Conservation (phyloP, 768 basidiomycete genomes). For the Pulveroboletus sp. region DNA sequence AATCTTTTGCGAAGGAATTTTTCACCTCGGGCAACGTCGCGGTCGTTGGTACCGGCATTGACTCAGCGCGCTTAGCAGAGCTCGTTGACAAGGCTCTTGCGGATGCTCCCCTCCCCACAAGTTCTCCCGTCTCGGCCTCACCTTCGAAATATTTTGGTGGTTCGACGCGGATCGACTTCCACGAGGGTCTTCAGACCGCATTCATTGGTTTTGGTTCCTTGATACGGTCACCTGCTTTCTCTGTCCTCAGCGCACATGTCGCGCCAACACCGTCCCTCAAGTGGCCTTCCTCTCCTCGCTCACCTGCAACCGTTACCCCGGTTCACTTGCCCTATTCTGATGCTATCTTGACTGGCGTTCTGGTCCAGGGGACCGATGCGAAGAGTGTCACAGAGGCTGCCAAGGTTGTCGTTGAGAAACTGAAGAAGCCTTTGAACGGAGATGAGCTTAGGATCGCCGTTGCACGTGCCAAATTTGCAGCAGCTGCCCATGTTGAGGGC, state of each 20-base stretch:
- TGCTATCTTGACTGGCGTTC: conserved; percentile 79
- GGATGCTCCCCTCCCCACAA: conserved; percentile 27
- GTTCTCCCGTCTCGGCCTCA: conserved; percentile 29
- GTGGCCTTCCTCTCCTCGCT: conserved; percentile 69
- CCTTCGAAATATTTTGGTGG: conserved; percentile 72
- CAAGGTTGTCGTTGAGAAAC: conserved; percentile 60
- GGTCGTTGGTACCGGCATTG: conserved; percentile 84
- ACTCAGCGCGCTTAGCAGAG: conserved; percentile 59
- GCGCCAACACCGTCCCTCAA: conserved; percentile 80
- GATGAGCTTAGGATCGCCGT: conserved; percentile 79
- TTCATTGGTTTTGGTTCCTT: conserved; percentile 87
- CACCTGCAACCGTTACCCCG: conserved; percentile 59
- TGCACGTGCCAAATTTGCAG: conserved; percentile 83
- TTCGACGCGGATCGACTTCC: conserved; percentile 69
- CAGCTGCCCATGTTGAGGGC: conserved; percentile 66
- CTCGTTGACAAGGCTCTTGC: conserved; percentile 71
- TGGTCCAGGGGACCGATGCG: conserved; percentile 66
- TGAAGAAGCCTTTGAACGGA: conserved; percentile 54
- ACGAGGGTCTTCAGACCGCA: conserved; percentile 64
- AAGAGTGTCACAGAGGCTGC: conserved; percentile 64
- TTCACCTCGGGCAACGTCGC: conserved; percentile 81
- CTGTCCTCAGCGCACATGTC: conserved; percentile 75
- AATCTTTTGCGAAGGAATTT: conserved; percentile 64
- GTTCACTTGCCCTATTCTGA: conserved; percentile 90
- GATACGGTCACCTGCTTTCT: conserved; percentile 63